A percentile compares a stretch with the other conserved stretches of the same genome.
Evolutionary conservation across 805 yeast genomes (phyloP).

Genomic region (Wickerhamiella alocasiicola): DNA sequence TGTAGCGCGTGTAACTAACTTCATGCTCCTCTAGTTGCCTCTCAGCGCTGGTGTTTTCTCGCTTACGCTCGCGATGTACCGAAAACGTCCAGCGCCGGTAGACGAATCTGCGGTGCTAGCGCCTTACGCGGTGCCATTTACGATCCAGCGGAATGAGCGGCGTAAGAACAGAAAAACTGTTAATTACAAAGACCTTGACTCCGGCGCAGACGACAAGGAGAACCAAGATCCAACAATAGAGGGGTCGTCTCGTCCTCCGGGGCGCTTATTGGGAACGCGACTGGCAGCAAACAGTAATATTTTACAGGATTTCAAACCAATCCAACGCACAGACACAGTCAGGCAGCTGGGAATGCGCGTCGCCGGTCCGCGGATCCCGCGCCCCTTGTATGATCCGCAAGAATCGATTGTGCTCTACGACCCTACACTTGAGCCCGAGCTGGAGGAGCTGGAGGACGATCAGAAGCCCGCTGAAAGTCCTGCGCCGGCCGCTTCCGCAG

Average conservation of each 20-base stretch:
- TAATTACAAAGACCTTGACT: conserved; percentile 8
- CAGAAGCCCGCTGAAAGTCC: conserved; percentile 9
- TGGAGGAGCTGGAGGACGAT: conserved; percentile 21
- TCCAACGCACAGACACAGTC: conserved; percentile 8
- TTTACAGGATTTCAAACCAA: conserved; percentile 17
- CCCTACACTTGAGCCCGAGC: conserved; percentile 47
- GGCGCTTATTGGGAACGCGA: background rate
- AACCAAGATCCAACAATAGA: background rate
- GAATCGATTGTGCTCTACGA: conserved; percentile 90
- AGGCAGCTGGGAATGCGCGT: conserved; percentile 8
- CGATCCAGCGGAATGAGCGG: background rate
- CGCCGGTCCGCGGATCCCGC: conserved; percentile 40
- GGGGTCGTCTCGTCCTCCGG: background rate
- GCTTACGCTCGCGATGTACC: too few relatives aligned
- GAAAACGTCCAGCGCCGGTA: conserved; percentile 10
- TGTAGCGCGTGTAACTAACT: too few relatives aligned
- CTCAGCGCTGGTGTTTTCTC: too few relatives aligned
- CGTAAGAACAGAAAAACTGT: conserved; percentile 10
- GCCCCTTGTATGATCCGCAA: conserved; percentile 92
- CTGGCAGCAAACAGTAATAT: conserved; percentile 15
- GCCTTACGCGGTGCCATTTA: conserved; percentile 12
- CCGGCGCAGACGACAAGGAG: background rate
- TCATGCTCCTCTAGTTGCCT: too few relatives aligned
- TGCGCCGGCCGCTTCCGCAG: background rate
- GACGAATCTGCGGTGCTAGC: conserved; percentile 9